A percentile compares a stretch with the other conserved stretches of the same genome.
phyloP scores from a whole-genome alignment of 2,329 filamentous ascomycete genomes.

The Colletotrichum liaoningense region DNA sequence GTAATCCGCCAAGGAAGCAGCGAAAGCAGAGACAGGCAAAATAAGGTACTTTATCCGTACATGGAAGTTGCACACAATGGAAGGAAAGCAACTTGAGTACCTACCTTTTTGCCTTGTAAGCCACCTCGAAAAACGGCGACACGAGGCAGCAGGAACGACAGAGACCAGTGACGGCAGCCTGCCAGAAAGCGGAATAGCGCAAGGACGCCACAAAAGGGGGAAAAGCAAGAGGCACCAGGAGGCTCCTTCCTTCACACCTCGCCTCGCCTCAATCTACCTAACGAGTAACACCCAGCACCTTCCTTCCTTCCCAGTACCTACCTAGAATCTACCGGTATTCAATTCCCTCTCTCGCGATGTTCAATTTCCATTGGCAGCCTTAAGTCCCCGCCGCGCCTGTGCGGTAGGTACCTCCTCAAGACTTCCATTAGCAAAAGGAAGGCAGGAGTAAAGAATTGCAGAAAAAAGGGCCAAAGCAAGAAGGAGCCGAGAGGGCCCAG shows the following conservation, averaged over 20 bases:
- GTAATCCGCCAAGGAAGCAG: background rate
- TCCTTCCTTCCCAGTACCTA: background rate
- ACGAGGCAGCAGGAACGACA: background rate
- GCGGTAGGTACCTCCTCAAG: background rate
- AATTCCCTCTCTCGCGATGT: no score
- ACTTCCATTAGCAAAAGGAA: background rate
- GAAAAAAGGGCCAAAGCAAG: constrained; percentile 9
- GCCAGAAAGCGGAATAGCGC: background rate
- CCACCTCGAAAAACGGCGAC: background rate
- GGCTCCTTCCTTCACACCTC: background rate
- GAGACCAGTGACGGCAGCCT: background rate
- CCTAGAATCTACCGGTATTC: no score
- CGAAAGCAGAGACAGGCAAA: background rate
- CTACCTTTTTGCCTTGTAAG: background rate
- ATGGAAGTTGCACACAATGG: no score
- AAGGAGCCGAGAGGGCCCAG: background rate
- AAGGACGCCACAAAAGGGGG: constrained; percentile 1
- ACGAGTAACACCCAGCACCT: background rate
- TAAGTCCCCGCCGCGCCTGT: background rate
- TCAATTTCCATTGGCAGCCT: no score
- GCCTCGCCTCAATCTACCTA: background rate
- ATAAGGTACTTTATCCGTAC: background rate
- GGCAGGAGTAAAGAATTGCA: background rate
- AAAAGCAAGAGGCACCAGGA: background rate
- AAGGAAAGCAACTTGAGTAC: no score